phyloP scores from a whole-genome alignment of 2,329 filamentous ascomycete genomes.

The Trichoderma sp. region DNA sequence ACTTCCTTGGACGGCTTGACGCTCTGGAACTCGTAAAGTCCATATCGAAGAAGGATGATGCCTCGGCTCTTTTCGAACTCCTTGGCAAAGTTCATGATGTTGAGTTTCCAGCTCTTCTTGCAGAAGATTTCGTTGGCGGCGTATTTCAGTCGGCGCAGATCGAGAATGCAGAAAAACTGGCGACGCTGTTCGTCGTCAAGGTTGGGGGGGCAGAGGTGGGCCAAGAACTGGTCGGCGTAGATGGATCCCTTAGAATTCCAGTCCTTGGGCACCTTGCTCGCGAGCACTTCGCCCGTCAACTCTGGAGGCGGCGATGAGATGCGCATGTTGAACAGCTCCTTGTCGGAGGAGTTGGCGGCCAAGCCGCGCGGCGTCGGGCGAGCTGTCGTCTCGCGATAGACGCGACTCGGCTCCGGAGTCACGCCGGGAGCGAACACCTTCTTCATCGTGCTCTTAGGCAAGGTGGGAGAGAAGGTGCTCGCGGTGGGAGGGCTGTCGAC shows the following conservation, averaged over 20 bases:
- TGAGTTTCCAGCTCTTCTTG: conserved; percentile 65
- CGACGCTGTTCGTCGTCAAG: conserved; percentile 62
- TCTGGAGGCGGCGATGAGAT: conserved; percentile 60
- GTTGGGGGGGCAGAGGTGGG: conserved; percentile 58
- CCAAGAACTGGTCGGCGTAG: conserved; percentile 62
- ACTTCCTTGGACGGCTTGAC: conserved; percentile 61
- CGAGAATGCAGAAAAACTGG: conserved; percentile 65
- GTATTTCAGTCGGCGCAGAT: conserved; percentile 63
- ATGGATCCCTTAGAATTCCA: conserved; percentile 56
- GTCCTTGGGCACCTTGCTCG: conserved; percentile 57
- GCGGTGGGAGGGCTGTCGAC: conserved; percentile 40
- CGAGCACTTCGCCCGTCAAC: conserved; percentile 57
- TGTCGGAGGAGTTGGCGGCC: conserved; percentile 51
- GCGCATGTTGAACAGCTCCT: conserved; percentile 60
- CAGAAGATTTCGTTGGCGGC: conserved; percentile 62
- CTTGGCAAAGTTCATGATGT: conserved; percentile 64
- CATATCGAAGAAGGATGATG: conserved; percentile 63
- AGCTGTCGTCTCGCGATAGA: conserved; percentile 50
- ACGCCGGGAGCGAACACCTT: conserved; percentile 51
- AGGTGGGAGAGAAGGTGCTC: conserved; percentile 49
- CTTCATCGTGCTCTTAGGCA: conserved; percentile 50
- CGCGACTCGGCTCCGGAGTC: conserved; percentile 49
- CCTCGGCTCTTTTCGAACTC: conserved; percentile 66
- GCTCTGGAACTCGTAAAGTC: conserved; percentile 65
- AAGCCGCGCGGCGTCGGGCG: conserved; percentile 54